Evolutionary conservation across 2,329 filamentous ascomycete species (phyloP).

Genomic region (Raffaelea deltoideospora): DNA sequence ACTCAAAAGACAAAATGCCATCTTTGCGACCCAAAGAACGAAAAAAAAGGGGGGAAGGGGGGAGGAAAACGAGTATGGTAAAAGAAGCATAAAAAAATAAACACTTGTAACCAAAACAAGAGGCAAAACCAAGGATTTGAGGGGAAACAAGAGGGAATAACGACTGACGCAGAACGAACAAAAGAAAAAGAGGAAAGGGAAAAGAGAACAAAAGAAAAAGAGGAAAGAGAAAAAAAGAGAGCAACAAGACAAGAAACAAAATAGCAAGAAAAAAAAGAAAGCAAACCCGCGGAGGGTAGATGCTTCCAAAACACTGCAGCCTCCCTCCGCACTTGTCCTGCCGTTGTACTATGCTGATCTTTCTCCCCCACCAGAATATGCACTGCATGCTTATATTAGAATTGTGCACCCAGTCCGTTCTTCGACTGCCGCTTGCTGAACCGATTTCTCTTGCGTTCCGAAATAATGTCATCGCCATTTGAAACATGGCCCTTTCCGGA

Average conservation of each 20-base stretch:
- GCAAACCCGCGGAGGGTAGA: no score
- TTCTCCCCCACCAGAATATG: neutral
- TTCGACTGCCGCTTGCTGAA: constrained; percentile 93
- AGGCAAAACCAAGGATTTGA: neutral
- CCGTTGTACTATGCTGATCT: no score
- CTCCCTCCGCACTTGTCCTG: no score
- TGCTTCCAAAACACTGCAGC: no score
- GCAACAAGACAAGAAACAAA: neutral
- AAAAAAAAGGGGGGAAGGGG: neutral
- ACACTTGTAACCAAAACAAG: neutral
- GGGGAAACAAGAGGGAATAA: neutral
- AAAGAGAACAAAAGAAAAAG: neutral
- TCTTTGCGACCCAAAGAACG: no score
- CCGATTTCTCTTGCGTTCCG: constrained; percentile 39
- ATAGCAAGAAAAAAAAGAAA: neutral
- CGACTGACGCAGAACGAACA: no score
- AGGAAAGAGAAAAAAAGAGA: neutral
- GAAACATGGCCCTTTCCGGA: constrained; percentile 41
- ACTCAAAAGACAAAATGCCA: neutral
- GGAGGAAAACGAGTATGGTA: neutral
- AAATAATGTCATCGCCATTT: constrained; percentile 30
- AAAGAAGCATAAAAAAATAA: neutral
- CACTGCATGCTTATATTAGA: no score
- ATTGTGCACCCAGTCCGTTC: constrained; percentile 81
- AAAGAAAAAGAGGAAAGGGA: neutral